Percentiles rank a stretch among this genome's conserved stretches.
These are phyloP conservation scores for Metarhizium guizhouense DNA, from an alignment of 2,329 filamentous ascomycete genomes.

Conservation along the genomic window DNA sequence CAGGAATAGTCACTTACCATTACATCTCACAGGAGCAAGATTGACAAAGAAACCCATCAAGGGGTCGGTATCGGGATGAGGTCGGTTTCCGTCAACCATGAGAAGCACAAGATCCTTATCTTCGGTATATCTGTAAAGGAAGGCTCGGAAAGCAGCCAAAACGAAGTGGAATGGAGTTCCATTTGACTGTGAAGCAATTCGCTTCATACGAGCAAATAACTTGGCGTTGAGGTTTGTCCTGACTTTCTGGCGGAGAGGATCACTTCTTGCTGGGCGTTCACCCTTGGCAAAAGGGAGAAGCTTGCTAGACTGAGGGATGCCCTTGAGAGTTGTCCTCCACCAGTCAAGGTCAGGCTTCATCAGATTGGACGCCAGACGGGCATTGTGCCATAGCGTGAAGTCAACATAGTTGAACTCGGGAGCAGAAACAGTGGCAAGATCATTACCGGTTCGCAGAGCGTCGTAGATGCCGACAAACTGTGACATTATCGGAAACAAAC, in stretches of 20 bases:
- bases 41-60: slow-evolving; percentile 18
- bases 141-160: slow-evolving; percentile 16
- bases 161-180: slow-evolving; percentile 17
- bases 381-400: slow-evolving; percentile 18
- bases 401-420: slow-evolving; percentile 15
- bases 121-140: slow-evolving; percentile 15
- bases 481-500: slow-evolving; percentile 14
- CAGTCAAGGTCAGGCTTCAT: slow-evolving; percentile 17
- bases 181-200: slow-evolving; percentile 12
- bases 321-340: slow-evolving; percentile 14
- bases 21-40: slow-evolving; percentile 14
- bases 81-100: slow-evolving; percentile 17
- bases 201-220: slow-evolving; percentile 16
- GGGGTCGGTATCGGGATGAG: slow-evolving; percentile 14
- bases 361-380: slow-evolving; percentile 13
- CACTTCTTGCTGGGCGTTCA: slow-evolving; percentile 11
- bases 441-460: slow-evolving; percentile 10
- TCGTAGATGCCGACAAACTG: slow-evolving; percentile 15
- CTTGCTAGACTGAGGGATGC: slow-evolving; percentile 11
- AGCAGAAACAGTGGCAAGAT: slow-evolving; percentile 12
- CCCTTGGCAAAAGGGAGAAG: slow-evolving; percentile 15
- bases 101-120: slow-evolving; percentile 15
- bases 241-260: slow-evolving; percentile 12
- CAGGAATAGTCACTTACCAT: slow-evolving; percentile 4
- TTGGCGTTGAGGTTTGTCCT: slow-evolving; percentile 13